These are phyloP conservation scores for Taphrina deformans DNA, from an alignment of 1,139 yeast species.

Conservation along the genomic window DNA sequence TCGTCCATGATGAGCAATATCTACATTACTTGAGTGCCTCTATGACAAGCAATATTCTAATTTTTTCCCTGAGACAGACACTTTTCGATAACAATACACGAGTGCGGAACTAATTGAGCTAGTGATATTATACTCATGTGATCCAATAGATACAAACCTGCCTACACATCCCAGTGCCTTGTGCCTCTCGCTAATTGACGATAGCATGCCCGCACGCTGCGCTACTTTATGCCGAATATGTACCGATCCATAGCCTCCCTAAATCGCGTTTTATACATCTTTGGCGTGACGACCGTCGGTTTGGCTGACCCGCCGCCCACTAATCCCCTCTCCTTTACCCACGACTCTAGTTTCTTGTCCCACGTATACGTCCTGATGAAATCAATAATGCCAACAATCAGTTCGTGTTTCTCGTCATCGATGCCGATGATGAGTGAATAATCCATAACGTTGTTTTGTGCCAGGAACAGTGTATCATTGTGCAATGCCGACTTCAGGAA, in stretches of 20 bases:
- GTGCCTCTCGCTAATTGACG: background rate
- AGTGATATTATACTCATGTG: too few relatives aligned
- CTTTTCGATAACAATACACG: background rate
- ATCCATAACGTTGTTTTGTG: constrained; percentile 99
- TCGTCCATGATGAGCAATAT: constrained; percentile 6
- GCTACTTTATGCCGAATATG: constrained; percentile 74
- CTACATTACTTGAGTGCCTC: constrained; percentile 25
- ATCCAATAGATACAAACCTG: too few relatives aligned
- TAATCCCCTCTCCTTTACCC: constrained; percentile 94
- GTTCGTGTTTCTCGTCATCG: constrained; percentile 64
- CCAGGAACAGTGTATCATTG: constrained; percentile 90
- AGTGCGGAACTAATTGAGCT: background rate
- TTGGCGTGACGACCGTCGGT: constrained; percentile 96
- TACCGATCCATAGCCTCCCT: constrained; percentile 98
- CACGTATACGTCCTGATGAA: constrained; percentile 95
- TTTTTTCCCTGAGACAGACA: constrained; percentile 19
- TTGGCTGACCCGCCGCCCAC: constrained; percentile 85
- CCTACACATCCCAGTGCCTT: too few relatives aligned
- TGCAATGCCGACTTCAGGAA: constrained; percentile 81
- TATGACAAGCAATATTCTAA: constrained; percentile 21
- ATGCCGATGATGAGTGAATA: constrained; percentile 93
- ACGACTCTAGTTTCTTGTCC: constrained; percentile 97
- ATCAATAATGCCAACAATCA: constrained; percentile 84
- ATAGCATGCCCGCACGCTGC: background rate
- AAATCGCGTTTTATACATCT: constrained; percentile 88